Base-by-base conservation (phyloP, 176 grass and related monocot species). In the Saccharum spontaneum region DNA sequence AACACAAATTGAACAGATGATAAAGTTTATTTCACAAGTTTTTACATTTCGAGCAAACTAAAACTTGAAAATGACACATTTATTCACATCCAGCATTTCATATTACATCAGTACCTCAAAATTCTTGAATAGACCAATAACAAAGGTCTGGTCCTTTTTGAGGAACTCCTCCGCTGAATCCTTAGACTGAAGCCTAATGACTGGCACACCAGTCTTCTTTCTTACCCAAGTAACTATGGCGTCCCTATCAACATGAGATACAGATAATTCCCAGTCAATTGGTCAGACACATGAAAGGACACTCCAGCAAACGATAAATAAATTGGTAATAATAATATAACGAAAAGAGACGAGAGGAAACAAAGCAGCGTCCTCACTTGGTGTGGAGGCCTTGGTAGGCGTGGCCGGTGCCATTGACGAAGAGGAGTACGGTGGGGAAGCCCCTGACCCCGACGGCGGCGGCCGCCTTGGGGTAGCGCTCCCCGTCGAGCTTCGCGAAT, bases 141-240 rank as follows among this genome's bases (percentile, higher is more conserved):
- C 79, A 88, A 94, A 96, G 20, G 80, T 86, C 30, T 89, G 90
- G 10, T 89, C 76, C 84, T 82, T 94, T 40, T 88, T 93, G 23
- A 94, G 66, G 69, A 96, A 92, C 82, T 82, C 91, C 80, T 91
- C 54, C 22, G 97, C 93, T 33, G 88, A 90, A 89, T 91, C 86
- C 89, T 37, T 83, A 1, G 97, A 92, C 48, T 90, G 72, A 18
- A 99, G 60, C 39, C 89, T 94, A 45, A 88, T 89, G 66, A 95
- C 90, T 2, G 97, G 91, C 6, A 49, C 43, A 18, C 88, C 91
- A 63, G 97, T 99, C 82, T 94, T 99, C 93, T 99, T 99, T 89
- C 93, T 94, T 54, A 89, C 87, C 97, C 97, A 99, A 59, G 94
- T 94, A 82, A 99, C 79, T 76, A 99, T 92, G 43, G 89, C 91